Conservation (phyloP, 1,284 basidiomycete genomes). For the Malassezia brasiliensis region DNA sequence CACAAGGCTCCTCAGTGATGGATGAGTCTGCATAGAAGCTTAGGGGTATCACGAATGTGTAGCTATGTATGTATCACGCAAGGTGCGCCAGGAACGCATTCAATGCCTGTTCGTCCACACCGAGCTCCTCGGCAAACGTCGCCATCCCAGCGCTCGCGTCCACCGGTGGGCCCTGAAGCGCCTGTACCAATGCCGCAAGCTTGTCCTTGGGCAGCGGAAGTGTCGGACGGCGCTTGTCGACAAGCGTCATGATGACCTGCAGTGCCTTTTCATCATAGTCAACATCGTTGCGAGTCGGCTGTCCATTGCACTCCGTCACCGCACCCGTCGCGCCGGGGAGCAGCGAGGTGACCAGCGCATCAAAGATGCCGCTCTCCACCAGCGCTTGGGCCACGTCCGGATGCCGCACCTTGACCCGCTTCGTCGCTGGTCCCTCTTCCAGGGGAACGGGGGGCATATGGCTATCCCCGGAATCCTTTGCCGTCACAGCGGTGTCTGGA, state of each 20-base stretch:
- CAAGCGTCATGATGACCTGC: constrained; percentile 52
- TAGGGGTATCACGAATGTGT: background rate
- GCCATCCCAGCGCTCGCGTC: background rate
- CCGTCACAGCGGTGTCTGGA: constrained; percentile 46
- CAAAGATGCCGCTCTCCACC: constrained; percentile 28
- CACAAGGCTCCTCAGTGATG: background rate
- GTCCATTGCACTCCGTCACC: constrained; percentile 12
- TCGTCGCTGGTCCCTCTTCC: constrained; percentile 42
- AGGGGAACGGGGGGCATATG: constrained; percentile 24
- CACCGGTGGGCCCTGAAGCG: background rate
- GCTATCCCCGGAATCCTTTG: constrained; percentile 27
- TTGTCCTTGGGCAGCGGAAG: constrained; percentile 1
- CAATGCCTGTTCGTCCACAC: constrained; percentile 1
- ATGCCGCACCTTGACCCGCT: constrained; percentile 22
- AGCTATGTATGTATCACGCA: background rate
- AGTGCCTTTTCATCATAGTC: constrained; percentile 75
- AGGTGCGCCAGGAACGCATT: background rate
- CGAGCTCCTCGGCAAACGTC: constrained; percentile 4
- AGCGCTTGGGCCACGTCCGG: constrained; percentile 38
- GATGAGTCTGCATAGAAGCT: background rate
- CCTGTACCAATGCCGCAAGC: background rate
- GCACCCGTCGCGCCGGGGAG: constrained; percentile 17
- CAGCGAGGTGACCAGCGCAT: constrained; percentile 35
- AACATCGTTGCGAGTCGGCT: constrained; percentile 48
- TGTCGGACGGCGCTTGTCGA: constrained; percentile 12